Base-by-base conservation (phyloP, 768 basidiomycete genomes). In the Phlebiopsis gigantea region DNA sequence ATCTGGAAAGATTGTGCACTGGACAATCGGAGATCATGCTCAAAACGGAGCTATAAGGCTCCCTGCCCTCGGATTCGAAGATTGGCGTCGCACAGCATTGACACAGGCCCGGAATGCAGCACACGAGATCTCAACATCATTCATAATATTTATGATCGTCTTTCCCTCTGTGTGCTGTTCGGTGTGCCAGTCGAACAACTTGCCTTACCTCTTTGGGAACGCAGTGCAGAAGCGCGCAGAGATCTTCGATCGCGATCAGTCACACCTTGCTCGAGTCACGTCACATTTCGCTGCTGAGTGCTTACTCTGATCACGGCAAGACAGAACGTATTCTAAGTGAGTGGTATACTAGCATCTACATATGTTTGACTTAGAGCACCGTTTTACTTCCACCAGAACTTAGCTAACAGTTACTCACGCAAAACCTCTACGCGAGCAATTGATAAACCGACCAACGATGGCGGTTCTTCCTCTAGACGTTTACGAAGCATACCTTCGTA, bases 401-500 rank as follows among this genome's bases (percentile, higher is more conserved):
- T n/a, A n/a, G n/a, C n/a, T n/a, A n/a, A n/a, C n/a, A n/a, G n/a
- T n/a, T n/a, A n/a, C n/a, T n/a, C n/a, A n/a, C n/a, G n/a, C n/a
- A n/a, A n/a, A n/a, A n/a, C n/a, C n/a, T n/a, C n/a, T n/a, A n/a
- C n/a, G n/a, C n/a, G n/a, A n/a, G n/a, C n/a, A n/a, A n/a, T n/a
- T n/a, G n/a, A n/a, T n/a, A n/a, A n/a, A n/a, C n/a, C 17, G 8
- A 39, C 2, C 17, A 9, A 17, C 4, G 8, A 39, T 39, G 34
- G 34, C 34, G 17, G 34, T 39, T 17, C 34, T 39, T 39, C 44
- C 44, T 26, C 79, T 82, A 57, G 79, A 84, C 66, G 72, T 82
- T 47, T 74, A 75, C 60, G 61, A 66, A 2, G 71, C 84, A 15
- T 94, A 88, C 61, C 75, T 79, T 56, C 73, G 74, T 57, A 80